These are phyloP conservation scores for Cicer bijugum DNA, from an alignment of 306 rosid genomes.

Conservation along the genomic window DNA sequence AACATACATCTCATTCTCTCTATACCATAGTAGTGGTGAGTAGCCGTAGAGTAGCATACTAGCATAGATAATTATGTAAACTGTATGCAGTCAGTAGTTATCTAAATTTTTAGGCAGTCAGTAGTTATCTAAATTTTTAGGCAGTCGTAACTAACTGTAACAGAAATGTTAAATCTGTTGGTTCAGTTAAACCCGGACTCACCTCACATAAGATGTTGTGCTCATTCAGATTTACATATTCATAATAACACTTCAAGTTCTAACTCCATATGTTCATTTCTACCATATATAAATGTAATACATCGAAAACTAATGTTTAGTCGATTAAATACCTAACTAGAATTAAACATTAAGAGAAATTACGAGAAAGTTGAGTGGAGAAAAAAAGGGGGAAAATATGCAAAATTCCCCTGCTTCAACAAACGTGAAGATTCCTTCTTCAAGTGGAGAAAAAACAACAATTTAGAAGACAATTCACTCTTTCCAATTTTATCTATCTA, in stretches of 20 bases:
- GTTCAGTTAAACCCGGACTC: conserved; percentile 3
- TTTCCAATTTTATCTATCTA: background rate
- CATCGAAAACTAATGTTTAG: background rate
- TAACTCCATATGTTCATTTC: too few species aligned
- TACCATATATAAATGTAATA: too few species aligned
- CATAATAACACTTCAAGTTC: too few species aligned
- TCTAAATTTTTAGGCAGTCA: background rate
- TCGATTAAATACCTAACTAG: background rate
- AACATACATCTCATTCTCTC: background rate
- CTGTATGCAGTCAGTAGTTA: background rate
- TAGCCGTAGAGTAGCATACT: background rate
- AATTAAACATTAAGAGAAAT: conserved; percentile 6
- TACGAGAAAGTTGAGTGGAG: background rate
- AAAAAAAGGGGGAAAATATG: background rate
- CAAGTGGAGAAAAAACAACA: background rate
- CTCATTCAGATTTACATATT: too few species aligned
- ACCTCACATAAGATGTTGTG: background rate
- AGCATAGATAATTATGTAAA: background rate
- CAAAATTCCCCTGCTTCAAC: background rate
- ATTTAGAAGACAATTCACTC: background rate
- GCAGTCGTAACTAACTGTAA: background rate
- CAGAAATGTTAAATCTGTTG: background rate
- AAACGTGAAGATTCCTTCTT: background rate
- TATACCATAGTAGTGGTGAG: background rate
- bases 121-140: background rate